Percentiles rank a stretch among this genome's conserved stretches.
Evolutionary conservation across 257 asterid genomes (phyloP).

Genomic region (Mitragyna speciosa): DNA sequence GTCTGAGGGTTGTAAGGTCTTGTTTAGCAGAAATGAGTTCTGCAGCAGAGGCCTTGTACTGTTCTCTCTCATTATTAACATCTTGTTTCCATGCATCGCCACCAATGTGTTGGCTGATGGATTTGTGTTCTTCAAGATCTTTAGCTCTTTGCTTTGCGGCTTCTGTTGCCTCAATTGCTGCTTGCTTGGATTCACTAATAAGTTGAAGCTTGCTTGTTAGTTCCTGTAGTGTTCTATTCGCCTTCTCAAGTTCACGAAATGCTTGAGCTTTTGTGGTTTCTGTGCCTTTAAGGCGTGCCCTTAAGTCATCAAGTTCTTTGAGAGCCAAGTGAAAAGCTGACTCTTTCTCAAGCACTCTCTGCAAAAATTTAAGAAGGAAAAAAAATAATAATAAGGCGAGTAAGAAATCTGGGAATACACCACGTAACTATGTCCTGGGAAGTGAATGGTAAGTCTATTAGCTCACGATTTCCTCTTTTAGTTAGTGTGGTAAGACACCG

Average conservation of each 20-base stretch:
- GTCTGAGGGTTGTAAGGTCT: slow-evolving; percentile 53
- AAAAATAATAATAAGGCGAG: not conserved
- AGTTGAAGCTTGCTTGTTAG: slow-evolving; percentile 65
- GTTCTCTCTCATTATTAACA: slow-evolving; percentile 54
- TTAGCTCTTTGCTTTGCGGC: slow-evolving; percentile 44
- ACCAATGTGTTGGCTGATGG: slow-evolving; percentile 36
- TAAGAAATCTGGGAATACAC: too few species aligned
- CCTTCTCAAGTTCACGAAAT: slow-evolving; percentile 50
- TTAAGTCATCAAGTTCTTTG: slow-evolving; percentile 54
- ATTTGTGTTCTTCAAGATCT: slow-evolving; percentile 49
- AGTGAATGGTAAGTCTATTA: not conserved
- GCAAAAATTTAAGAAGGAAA: slow-evolving; percentile 4
- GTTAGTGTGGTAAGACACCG: too few species aligned
- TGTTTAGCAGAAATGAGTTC: slow-evolving; percentile 52
- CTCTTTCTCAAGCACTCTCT: slow-evolving; percentile 87
- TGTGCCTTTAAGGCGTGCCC: slow-evolving; percentile 44
- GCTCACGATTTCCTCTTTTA: not conserved
- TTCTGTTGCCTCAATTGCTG: slow-evolving; percentile 54
- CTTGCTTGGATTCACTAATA: slow-evolving; percentile 58
- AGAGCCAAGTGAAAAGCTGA: slow-evolving; percentile 62
- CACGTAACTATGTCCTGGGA: not conserved
- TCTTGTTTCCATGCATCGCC: slow-evolving; percentile 53
- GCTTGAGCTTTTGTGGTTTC: slow-evolving; percentile 66
- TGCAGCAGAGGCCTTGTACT: slow-evolving; percentile 50
- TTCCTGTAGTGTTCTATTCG: slow-evolving; percentile 57